A percentile compares a stretch with the other conserved stretches of the same genome.
Evolutionary conservation across 1,139 yeast genomes (phyloP).

Genomic region (Protomyces gravidus): DNA sequence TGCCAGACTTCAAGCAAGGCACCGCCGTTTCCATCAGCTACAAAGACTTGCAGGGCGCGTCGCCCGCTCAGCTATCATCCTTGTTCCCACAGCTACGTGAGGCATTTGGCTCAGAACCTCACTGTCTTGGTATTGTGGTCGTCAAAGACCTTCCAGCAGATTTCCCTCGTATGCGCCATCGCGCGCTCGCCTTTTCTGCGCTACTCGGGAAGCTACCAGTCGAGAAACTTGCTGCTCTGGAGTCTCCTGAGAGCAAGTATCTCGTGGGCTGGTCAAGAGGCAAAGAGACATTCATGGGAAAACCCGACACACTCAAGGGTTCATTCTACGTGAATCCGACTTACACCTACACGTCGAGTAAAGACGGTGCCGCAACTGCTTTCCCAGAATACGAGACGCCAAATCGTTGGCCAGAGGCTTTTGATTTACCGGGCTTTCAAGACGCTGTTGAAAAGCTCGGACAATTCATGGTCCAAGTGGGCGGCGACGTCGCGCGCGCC

Average conservation of each 20-base stretch:
- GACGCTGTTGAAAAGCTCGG: constrained; percentile 40
- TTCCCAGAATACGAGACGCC: constrained; percentile 32
- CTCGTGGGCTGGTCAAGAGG: constrained; percentile 67
- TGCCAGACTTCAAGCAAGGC: neutral
- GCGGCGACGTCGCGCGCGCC: constrained; percentile 50
- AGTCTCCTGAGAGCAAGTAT: constrained; percentile 51
- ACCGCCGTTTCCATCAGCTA: constrained; percentile 8
- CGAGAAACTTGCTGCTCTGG: constrained; percentile 44
- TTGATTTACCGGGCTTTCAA: constrained; percentile 35
- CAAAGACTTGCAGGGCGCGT: constrained; percentile 1
- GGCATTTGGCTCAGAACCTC: constrained; percentile 52
- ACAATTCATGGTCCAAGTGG: constrained; percentile 51
- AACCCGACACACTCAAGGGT: constrained; percentile 54
- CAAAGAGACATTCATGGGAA: constrained; percentile 48
- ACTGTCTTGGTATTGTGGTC: constrained; percentile 54
- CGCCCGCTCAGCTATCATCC: neutral
- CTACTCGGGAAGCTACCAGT: constrained; percentile 47
- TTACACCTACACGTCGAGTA: constrained; percentile 48
- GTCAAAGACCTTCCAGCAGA: constrained; percentile 47
- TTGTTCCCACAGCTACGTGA: constrained; percentile 26
- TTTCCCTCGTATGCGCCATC: constrained; percentile 45
- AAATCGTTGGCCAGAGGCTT: constrained; percentile 7
- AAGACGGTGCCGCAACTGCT: constrained; percentile 39
- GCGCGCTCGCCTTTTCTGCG: constrained; percentile 49
- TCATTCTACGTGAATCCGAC: constrained; percentile 52